A percentile compares a stretch with the other conserved stretches of the same genome.
phyloP scores from a whole-genome alignment of 768 basidiomycete genomes.

The Guyanaporus albipodus region DNA sequence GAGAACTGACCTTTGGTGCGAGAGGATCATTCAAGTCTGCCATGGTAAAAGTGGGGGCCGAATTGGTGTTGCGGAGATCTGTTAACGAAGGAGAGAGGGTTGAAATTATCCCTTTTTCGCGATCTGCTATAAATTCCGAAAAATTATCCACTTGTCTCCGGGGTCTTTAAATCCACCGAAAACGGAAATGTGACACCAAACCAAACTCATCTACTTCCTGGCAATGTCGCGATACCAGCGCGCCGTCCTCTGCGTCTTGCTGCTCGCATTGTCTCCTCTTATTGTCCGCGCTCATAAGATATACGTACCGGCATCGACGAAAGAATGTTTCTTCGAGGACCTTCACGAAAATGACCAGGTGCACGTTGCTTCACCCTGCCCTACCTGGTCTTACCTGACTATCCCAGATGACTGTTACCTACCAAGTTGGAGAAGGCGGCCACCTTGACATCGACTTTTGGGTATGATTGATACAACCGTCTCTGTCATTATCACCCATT shows the following conservation, averaged over 20 bases:
- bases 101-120: constrained; percentile 20
- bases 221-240: constrained; percentile 38
- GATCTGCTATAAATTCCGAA: constrained; percentile 12
- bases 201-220: not conserved
- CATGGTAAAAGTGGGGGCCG: constrained; percentile 40
- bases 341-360: constrained; percentile 89
- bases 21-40: constrained; percentile 60
- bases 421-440: constrained; percentile 97
- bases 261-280: constrained; percentile 29
- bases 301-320: constrained; percentile 71
- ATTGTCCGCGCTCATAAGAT: constrained; percentile 63
- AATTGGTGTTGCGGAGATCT: constrained; percentile 8
- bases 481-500: constrained; percentile 1
- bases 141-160: constrained; percentile 17
- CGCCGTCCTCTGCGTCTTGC: constrained; percentile 39
- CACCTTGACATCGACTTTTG: constrained; percentile 98
- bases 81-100: constrained; percentile 18
- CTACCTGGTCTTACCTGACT: not conserved
- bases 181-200: constrained; percentile 9
- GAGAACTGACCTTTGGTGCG: constrained; percentile 60
- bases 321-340: constrained; percentile 97
- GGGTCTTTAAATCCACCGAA: constrained; percentile 18
- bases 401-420: constrained; percentile 94
- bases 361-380: constrained; percentile 1
- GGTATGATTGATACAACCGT: constrained; percentile 43